Conservation (phyloP, 345 rosid species). For the Citrus reticulata region DNA sequence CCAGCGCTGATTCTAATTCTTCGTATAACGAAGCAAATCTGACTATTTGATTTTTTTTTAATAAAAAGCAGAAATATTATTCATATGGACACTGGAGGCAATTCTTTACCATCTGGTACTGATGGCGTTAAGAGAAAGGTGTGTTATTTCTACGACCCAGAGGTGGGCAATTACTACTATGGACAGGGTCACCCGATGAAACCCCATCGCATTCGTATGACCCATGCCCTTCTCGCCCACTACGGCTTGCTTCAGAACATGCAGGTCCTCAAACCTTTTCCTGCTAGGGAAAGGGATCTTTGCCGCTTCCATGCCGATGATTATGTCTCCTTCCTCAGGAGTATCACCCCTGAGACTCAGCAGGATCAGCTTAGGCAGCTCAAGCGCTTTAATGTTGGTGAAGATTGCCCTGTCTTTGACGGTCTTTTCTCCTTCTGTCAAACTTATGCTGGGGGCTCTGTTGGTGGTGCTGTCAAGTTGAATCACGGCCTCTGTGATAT, state of each 20-base stretch:
- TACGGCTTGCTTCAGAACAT: conserved; percentile 63
- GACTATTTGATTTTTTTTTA: not conserved
- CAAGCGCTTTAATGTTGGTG: conserved; percentile 62
- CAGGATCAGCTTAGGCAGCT: conserved; percentile 59
- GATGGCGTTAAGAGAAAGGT: conserved; percentile 65
- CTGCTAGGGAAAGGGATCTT: conserved; percentile 60
- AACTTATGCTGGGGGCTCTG: conserved; percentile 65
- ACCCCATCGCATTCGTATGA: conserved; percentile 64
- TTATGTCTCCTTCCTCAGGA: conserved; percentile 52
- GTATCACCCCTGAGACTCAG: conserved; percentile 57
- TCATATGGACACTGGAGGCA: conserved; percentile 46
- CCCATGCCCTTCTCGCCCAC: conserved; percentile 62
- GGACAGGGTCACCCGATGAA: conserved; percentile 72
- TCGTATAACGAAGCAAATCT: not conserved
- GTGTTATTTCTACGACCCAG: conserved; percentile 62
- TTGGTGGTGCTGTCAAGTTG: conserved; percentile 59
- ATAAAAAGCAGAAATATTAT: not conserved
- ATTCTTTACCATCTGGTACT: conserved; percentile 52
- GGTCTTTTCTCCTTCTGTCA: conserved; percentile 63
- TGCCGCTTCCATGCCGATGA: conserved; percentile 68
- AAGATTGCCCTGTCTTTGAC: conserved; percentile 65
- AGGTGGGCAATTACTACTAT: conserved; percentile 63
- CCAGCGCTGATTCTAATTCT: no score
- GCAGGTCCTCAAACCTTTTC: conserved; percentile 61
- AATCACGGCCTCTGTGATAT: conserved; percentile 57